Base-by-base conservation (phyloP, 306 rosid genomes). In the Bauhinia variegata region DNA sequence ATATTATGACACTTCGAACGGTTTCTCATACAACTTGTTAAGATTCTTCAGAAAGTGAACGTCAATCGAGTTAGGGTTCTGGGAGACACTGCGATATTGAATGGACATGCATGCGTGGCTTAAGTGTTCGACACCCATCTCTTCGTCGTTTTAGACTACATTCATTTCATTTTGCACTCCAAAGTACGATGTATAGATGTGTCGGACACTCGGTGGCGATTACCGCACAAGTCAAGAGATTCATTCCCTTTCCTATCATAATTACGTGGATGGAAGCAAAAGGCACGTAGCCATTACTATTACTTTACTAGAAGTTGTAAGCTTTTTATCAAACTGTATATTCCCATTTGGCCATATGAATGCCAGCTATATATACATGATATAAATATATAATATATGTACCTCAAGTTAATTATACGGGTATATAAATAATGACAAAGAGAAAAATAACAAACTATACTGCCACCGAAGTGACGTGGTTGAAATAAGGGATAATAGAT, bases 71-170 rank as follows among this genome's bases (percentile, higher is more conserved):
- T 9, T 33, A 36, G 74, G 72, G 41, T 49, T 58, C 53, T 54
- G 74, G 82, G 72, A 67, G 73, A 67, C 80, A 74, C 53, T 33
- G 60, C 58, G 51, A 82, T 77, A n/a, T n/a, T n/a, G 67, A 37
- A 17, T 14, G 48, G 23, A 60, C 82, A 78, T 73, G 87, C 82
- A 78, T 73, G 87, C 79, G 78, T 56, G 32, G 18, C 16, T 42
- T 30, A 23, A 59, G 57, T 78, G 87, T 84, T 82, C 71, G 79
- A 78, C 87, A 78, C 39, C 70, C 43, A 70, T 73, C 54, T 67
- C 55, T 1, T 77, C 30, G 16, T 31, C 42, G 8, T 67, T 60
- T 60, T 18, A 28, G 11, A 60, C 17, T 23, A 23, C 28, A 23
- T 23, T 1, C 28, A 23, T 23, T 23, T 23, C 2, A 23, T 23